Base-by-base conservation (phyloP, 2,329 filamentous ascomycete species). In the Clarireedia monteithiana region DNA sequence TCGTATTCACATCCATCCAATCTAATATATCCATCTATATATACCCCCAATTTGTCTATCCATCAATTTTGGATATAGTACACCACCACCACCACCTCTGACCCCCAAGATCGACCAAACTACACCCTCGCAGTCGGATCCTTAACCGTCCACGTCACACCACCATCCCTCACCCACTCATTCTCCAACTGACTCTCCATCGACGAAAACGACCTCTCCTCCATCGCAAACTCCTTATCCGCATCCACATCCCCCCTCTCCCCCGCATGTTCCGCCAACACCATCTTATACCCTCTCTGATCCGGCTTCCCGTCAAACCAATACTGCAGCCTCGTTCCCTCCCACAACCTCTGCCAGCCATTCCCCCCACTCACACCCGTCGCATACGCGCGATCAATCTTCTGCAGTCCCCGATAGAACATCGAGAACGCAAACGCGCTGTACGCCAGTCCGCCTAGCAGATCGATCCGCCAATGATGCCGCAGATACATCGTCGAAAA, bases 401-500 rank as follows among this genome's bases (percentile, higher is more conserved):
- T 56, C 15, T 53, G 48, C 30, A 67, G 58, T 55, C 64, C 63
- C 24, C 59, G 50, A 45, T 65, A 65, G 48, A 67, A 67, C 5
- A 65, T 56, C n/a, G 62, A 95, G 77, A 89, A 96, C 56, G 86
- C 84, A 48, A 86, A 75, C 7, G 85, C 84, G 27, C 89, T 86
- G 59, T 89, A 79, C 53, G 95, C 76, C 68, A 88, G 89, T 60
- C 91, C 91, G 30, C 84, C 89, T 14, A 96, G 87, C 45, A 96
- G 78, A 70, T 96, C 91, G 44, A 96, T 86, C 30, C 91, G 91
- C 70, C 96, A 96, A 74, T 96, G 91, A 73, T 96, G 91, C 67
- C 89, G 92, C 53, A 96, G 81, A 70, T 96, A 96, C 89, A 96
- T 95, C 64, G 91, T 96, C 3, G 91, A 87, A 88, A 91, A 96